Evolutionary conservation across 805 yeast species (phyloP).

Genomic region (Cyberlindnera petersonii): DNA sequence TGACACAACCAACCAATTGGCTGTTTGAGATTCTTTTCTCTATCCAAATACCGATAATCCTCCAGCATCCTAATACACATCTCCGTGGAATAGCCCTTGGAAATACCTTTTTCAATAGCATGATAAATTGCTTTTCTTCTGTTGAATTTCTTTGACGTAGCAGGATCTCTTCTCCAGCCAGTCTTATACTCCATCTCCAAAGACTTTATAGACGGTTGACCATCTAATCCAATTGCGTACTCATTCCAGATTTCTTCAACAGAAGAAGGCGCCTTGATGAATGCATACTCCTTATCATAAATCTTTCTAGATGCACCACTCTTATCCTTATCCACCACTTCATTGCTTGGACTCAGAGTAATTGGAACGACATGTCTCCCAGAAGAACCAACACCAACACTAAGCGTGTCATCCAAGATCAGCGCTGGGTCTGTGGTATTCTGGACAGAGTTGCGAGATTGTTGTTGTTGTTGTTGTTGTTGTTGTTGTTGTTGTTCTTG

Average conservation of each 20-base stretch:
- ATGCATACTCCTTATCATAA: slow-evolving; percentile 33
- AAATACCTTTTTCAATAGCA: slow-evolving; percentile 49
- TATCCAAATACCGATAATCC: slow-evolving; percentile 38
- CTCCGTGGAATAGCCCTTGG: slow-evolving; percentile 41
- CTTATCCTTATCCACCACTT: slow-evolving; percentile 16
- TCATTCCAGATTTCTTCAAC: slow-evolving; percentile 55
- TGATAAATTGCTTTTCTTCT: slow-evolving; percentile 51
- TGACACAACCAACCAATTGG: slow-evolving; percentile 44
- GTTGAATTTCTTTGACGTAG: slow-evolving; percentile 49
- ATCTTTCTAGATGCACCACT: slow-evolving; percentile 26
- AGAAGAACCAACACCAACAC: slow-evolving; percentile 8
- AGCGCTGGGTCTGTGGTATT: slow-evolving; percentile 17
- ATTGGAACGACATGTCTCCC: slow-evolving; percentile 16
- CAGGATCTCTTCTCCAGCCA: slow-evolving; percentile 53
- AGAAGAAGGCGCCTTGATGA: slow-evolving; percentile 41
- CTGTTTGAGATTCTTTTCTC: slow-evolving; percentile 39
- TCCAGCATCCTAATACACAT: slow-evolving; percentile 45
- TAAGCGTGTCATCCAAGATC: slow-evolving; percentile 20
- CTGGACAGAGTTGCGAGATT: slow-evolving; percentile 2
- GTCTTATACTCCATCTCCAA: slow-evolving; percentile 47
- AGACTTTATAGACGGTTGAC: slow-evolving; percentile 48
- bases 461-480: too few relatives aligned
- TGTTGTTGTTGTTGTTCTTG: too few relatives aligned
- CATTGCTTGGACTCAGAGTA: slow-evolving; percentile 8
- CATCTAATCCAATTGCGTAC: slow-evolving; percentile 47